phyloP scores from a whole-genome alignment of 2,329 filamentous ascomycete genomes.

The Trichoderma endophyticum region DNA sequence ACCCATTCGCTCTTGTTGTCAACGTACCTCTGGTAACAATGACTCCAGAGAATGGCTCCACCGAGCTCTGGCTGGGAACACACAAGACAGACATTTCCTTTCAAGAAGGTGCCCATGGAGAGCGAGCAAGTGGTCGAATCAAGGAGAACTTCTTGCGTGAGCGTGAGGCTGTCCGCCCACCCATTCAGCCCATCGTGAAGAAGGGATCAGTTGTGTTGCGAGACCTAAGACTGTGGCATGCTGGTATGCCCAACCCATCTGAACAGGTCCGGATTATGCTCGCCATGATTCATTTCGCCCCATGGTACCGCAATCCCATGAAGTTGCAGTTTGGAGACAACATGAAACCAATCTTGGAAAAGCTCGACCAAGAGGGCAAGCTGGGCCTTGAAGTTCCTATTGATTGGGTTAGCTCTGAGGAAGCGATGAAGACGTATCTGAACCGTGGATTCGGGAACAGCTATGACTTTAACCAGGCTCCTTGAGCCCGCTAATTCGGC shows the following conservation, averaged over 20 bases:
- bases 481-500: neutral
- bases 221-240: constrained; percentile 62
- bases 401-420: constrained; percentile 43
- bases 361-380: constrained; percentile 37
- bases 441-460: constrained; percentile 58
- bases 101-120: constrained; percentile 50
- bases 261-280: constrained; percentile 54
- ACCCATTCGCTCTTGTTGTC: constrained; percentile 54
- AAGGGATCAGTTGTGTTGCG: constrained; percentile 57
- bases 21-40: constrained; percentile 53
- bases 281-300: constrained; percentile 58
- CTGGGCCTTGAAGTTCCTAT: constrained; percentile 48
- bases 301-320: constrained; percentile 58
- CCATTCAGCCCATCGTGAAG: constrained; percentile 48
- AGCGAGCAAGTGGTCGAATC: constrained; percentile 51
- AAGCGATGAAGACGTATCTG: constrained; percentile 47
- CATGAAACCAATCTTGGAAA: constrained; percentile 43
- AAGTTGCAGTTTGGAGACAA: constrained; percentile 51
- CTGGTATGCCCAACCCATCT: constrained; percentile 58
- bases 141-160: constrained; percentile 38
- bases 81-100: constrained; percentile 39
- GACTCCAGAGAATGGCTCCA: constrained; percentile 51
- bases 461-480: constrained; percentile 56
- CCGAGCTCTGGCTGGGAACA: constrained; percentile 59
- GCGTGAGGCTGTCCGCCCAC: constrained; percentile 38